Conservation (phyloP, 2,329 filamentous ascomycete genomes). For the Fusarium sp. region DNA sequence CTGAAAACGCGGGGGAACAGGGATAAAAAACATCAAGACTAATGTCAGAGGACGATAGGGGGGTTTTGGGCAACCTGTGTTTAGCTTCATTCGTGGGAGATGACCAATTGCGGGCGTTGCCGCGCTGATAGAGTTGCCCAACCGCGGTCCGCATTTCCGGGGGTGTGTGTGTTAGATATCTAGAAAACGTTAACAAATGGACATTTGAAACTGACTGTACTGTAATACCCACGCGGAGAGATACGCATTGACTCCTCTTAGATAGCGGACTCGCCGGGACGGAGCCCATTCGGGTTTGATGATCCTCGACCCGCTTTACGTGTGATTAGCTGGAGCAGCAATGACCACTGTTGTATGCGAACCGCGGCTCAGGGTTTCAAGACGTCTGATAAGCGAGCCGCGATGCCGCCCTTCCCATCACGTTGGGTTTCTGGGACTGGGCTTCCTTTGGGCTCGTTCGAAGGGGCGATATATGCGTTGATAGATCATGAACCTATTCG, state of each 20-base stretch:
- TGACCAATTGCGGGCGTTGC: conserved; percentile 10
- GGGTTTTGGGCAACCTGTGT: background rate
- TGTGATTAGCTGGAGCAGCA: background rate
- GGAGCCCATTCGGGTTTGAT: background rate
- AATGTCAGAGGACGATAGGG: conserved; percentile 1
- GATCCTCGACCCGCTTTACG: conserved; percentile 1
- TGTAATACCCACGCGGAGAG: background rate
- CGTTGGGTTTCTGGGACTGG: background rate
- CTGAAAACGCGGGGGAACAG: conserved; percentile 19
- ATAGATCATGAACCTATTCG: background rate
- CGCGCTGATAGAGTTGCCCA: conserved; percentile 17
- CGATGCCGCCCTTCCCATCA: background rate
- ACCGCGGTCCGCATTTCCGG: conserved; percentile 20
- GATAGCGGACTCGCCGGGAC: conserved; percentile 2
- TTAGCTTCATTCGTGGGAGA: background rate
- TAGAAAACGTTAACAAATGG: background rate
- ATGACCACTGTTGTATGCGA: background rate
- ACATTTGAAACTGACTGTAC: background rate
- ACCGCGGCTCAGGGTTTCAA: background rate
- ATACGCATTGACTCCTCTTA: conserved; percentile 11
- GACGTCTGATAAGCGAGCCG: background rate
- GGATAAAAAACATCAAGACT: background rate
- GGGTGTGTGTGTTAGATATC: background rate
- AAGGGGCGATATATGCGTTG: background rate
- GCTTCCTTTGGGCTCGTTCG: background rate